phyloP scores from a whole-genome alignment of 192 early-diverging fungal species.

The Rhizoclosmatium globosum region DNA sequence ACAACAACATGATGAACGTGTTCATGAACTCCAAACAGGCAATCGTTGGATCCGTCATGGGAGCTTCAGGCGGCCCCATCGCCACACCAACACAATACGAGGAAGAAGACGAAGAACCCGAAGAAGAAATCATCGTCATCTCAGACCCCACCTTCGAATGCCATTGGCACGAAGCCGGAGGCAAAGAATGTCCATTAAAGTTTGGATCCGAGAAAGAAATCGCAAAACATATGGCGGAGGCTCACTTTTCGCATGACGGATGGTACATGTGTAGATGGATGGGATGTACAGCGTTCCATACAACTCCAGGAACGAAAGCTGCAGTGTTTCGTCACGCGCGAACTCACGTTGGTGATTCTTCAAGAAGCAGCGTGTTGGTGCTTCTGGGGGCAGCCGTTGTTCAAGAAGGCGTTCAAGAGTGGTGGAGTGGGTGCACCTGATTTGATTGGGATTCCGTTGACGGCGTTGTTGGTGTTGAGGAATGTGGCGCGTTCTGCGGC shows the following conservation, averaged over 20 bases:
- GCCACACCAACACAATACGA: background rate
- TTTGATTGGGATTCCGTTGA: slow-evolving; percentile 55
- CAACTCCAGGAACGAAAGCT: background rate
- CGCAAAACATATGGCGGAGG: slow-evolving; percentile 41
- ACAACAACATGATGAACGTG: background rate
- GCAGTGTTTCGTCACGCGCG: slow-evolving; percentile 20
- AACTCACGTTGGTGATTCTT: slow-evolving; percentile 38
- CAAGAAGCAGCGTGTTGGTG: background rate
- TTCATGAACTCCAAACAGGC: background rate
- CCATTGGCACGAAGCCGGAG: background rate
- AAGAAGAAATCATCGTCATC: background rate
- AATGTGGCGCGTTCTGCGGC: slow-evolving; percentile 50
- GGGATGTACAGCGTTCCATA: slow-evolving; percentile 25
- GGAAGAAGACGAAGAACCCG: slow-evolving; percentile 13
- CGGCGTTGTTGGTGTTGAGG: slow-evolving; percentile 54
- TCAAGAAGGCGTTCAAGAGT: slow-evolving; percentile 18
- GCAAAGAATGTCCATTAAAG: slow-evolving; percentile 13
- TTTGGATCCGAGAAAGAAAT: slow-evolving; percentile 41
- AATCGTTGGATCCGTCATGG: background rate
- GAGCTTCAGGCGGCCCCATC: background rate
- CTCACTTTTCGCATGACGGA: slow-evolving; percentile 32
- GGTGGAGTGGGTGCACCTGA: slow-evolving; percentile 24
- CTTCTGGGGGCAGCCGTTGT: background rate
- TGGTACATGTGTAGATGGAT: slow-evolving; percentile 45
- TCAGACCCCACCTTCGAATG: slow-evolving; percentile 31